A percentile compares a stretch with the other conserved stretches of the same genome.
phyloP scores from a whole-genome alignment of 495 filamentous ascomycete species.

The Penicillium coffeae region DNA sequence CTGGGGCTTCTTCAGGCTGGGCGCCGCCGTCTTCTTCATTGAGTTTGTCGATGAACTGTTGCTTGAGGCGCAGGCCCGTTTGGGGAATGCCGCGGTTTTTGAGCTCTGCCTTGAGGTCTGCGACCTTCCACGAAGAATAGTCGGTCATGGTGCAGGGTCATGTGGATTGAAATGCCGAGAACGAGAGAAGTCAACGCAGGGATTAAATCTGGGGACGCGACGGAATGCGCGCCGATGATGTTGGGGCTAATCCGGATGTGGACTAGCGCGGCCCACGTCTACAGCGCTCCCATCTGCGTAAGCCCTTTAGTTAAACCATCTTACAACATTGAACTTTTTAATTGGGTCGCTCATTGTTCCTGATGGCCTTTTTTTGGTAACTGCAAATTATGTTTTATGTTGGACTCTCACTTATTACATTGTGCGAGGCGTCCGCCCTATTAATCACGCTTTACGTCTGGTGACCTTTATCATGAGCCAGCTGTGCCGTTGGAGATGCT shows the following conservation, averaged over 20 bases:
- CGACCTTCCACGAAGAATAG: constrained; percentile 51
- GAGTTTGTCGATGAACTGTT: constrained; percentile 46
- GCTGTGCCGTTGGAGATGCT: no score
- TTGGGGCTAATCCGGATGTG: constrained; percentile 9
- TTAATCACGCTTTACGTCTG: no score
- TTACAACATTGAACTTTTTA: no score
- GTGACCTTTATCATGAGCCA: no score
- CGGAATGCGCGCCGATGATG: constrained; percentile 31
- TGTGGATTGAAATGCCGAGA: neutral
- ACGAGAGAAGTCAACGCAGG: constrained; percentile 3
- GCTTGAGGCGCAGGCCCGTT: constrained; percentile 49
- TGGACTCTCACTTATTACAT: no score
- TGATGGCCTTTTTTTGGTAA: no score
- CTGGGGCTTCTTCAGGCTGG: constrained; percentile 9
- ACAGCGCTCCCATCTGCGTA: no score
- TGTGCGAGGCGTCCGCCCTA: no score
- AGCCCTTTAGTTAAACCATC: no score
- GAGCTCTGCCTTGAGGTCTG: constrained; percentile 52
- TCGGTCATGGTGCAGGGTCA: constrained; percentile 38
- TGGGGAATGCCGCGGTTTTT: constrained; percentile 49
- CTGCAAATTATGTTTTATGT: no score
- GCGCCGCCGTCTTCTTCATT: constrained; percentile 38
- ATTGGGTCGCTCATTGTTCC: no score
- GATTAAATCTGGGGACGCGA: constrained; percentile 28
- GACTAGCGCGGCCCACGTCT: constrained; percentile 14